phyloP scores from a whole-genome alignment of 495 filamentous ascomycete genomes.

The Baudoinia panamericana region DNA sequence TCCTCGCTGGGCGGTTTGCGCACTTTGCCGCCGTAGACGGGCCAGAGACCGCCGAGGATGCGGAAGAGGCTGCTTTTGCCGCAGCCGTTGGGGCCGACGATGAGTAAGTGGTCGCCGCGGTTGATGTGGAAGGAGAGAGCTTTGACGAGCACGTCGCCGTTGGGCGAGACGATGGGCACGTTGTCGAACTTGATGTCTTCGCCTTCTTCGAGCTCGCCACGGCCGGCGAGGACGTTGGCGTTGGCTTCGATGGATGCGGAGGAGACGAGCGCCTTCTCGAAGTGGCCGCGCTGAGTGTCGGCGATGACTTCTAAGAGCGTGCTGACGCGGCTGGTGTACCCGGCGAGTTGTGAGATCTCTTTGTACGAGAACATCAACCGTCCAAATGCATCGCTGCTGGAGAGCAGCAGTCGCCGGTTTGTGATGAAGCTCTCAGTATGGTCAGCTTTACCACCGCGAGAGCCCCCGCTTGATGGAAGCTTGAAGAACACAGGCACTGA shows the following conservation, averaged over 20 bases:
- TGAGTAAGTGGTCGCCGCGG: slow-evolving; percentile 78
- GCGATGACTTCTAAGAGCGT: slow-evolving; percentile 87
- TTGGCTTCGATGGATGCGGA: slow-evolving; percentile 68
- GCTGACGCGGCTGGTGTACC: slow-evolving; percentile 85
- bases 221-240: slow-evolving; percentile 60
- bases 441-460: slow-evolving; percentile 63
- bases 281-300: slow-evolving; percentile 74
- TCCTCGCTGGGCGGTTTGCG: slow-evolving; percentile 75
- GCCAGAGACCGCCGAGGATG: slow-evolving; percentile 93
- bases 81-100: slow-evolving; percentile 93
- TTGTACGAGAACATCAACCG: slow-evolving; percentile 98
- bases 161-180: slow-evolving; percentile 95
- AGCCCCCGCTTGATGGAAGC: slow-evolving; percentile 48
- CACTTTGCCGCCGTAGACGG: slow-evolving; percentile 91
- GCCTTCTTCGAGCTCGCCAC: slow-evolving; percentile 66
- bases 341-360: slow-evolving; percentile 87
- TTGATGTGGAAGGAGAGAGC: slow-evolving; percentile 75
- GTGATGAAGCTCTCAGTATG: slow-evolving; percentile 92
- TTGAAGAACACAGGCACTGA: slow-evolving; percentile 93
- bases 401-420: slow-evolving; percentile 79
- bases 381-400: slow-evolving; percentile 89
- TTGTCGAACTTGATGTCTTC: slow-evolving; percentile 72
- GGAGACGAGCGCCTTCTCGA: slow-evolving; percentile 91
- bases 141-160: slow-evolving; percentile 79
- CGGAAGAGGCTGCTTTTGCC: slow-evolving; percentile 93